Evolutionary conservation across 179 eudicot species (phyloP), one percentile per base, ranked within the genome.

Genomic region (Carnegiea gigantea): DNA sequence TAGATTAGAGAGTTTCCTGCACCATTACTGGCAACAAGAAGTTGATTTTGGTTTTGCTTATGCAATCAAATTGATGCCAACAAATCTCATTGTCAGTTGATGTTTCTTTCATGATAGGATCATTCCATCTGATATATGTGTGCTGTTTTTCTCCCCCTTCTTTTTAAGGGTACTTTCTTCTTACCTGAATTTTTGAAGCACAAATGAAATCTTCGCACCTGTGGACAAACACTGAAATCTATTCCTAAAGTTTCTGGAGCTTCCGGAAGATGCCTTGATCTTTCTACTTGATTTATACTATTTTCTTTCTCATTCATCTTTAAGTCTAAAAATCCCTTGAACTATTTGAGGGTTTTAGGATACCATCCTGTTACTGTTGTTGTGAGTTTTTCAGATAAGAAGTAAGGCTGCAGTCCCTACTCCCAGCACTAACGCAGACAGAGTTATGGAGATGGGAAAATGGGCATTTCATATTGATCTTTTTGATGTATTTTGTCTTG

Each of bases 91-190:
- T 53, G 4, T 53, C 20, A 53, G 9, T 53, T 53, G 59, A 53
- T 53, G 2, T 53, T 53, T 53, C 59, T 53, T 10, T 17, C 59
- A 13, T 54, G 17, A 54, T 20, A 51, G n/a, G 62, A 54, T 73
- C 97, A 84, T 54, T 23, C 17, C 17, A 15, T 54, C 13, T 54
- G 62, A 54, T 53, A 30, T 30, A 30, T 30, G 33, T 2, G 2
- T 30, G 33, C 33, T 30, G 33, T 30, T 30, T 30, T 30, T 48
- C 14, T 48, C 51, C 14, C 51, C 51, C 14, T 48, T 48, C 14
- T 48, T 48, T 48, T 48, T 9, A 12, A 12, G 51, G 51, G 51
- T n/a, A n/a, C n/a, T n/a, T n/a, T n/a, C n/a, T n/a, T n/a, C n/a
- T n/a, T n/a, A n/a, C n/a, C n/a, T n/a, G n/a, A n/a, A n/a, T 65